Evolutionary conservation across 352 stramenopile genomes (phyloP), one percentile per base, ranked within the genome.

Genomic region (Aphanomyces invadans): DNA sequence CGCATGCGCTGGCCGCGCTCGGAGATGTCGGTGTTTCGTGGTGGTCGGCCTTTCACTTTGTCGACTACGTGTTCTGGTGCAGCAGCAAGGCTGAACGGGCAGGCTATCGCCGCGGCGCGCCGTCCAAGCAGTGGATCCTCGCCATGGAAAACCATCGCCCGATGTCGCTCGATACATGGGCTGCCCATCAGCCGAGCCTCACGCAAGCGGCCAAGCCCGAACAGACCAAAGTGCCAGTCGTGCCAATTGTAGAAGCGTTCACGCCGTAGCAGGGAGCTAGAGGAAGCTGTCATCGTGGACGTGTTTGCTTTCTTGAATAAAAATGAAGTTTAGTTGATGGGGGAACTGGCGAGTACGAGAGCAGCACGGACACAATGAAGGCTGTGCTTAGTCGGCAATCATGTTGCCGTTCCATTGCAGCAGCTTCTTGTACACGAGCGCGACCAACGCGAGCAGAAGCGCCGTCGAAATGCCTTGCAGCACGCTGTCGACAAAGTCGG

Each of bases 401-500:
- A 67, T 57, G 7, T 4, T 57, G 36, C 83, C 83, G 36, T 92
- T 78, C 67, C 80, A 75, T 66, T 92, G 82, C 28, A 92, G 70
- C n/a, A 92, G 70, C 62, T 88, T 88, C 69, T 87, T 89, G 74
- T 92, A 92, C 21, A 92, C 64, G 28, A 92, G 49, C 0, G 80
- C 83, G 61, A 92, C 86, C 11, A 92, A 71, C 32, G 81, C 83
- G 4, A 90, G 72, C 4, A 86, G 72, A 11, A 89, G 76, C 3
- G 74, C 81, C 32, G 87, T 61, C 12, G 77, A 86, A 39, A 92
- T 36, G 60, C 89, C 89, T 65, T 90, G 80, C 54, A 92, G 65
- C 33, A 92, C 70, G 0, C 72, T 78, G 63, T 92, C 83, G 42
- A 90, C 62, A 33, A 69, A 74, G 61, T 81, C 76, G 21, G 69